Evolutionary conservation across 108 stramenopile genomes (phyloP), one percentile per base, ranked within the genome.

Genomic region (Cylindrotheca closterium): DNA sequence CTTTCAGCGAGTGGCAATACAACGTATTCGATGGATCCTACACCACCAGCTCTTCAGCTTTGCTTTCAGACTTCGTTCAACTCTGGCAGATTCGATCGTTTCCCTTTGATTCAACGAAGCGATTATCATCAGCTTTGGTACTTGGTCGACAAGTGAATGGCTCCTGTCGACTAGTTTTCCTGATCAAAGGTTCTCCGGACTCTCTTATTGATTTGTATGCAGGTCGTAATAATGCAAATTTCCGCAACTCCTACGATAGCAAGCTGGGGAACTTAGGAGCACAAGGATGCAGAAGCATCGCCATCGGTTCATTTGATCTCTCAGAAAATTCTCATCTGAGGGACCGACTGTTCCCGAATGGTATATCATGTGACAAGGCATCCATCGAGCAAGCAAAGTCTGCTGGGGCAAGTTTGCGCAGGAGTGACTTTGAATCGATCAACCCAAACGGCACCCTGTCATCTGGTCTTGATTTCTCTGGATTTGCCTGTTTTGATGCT

Each of bases 71-170:
- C 7, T 47, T 48, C 23, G 26, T 58, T 50, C 72, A 78, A 52
- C 26, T 87, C 19, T 87, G 86, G 86, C 81, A 84, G 55, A 79
- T 87, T 25, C 61, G 71, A 59, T 66, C 73, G 1, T 87, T 82
- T 67, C 83, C 86, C 1, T 87, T 87, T 60, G 81, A 84, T 58
- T 55, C 86, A 3, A 70, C 60, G 25, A 73, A 63, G 30, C 75
- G 81, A 28, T 57, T 72, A 25, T 87, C 86, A 0, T 74, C 86
- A 23, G 80, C 86, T 12, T 52, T 87, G 21, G 65, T 80, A 15
- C 78, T 87, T 2, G 53, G 73, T 10, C 50, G 63, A 29, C 26
- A 67, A 30, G 59, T 57, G 25, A 53, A 72, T 55, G 70, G 73
- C 19, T 32, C 22, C 8, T 63, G 65, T 31, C 52, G 65, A 21